These are phyloP conservation scores for Fraxinus angustifolia DNA, from an alignment of 305 asterid species.

Conservation along the genomic window DNA sequence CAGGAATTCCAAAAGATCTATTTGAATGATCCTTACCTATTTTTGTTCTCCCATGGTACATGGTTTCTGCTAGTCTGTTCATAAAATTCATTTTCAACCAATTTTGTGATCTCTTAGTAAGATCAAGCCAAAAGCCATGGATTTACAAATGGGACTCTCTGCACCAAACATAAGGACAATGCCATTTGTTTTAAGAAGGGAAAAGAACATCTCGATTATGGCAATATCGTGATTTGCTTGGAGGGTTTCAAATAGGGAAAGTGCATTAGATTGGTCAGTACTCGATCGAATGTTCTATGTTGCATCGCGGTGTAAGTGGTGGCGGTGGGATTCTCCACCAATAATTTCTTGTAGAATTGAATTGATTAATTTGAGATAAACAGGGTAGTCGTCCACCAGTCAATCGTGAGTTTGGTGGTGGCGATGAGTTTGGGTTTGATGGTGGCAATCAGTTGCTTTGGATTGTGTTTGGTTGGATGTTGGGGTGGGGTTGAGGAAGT, in stretches of 20 bases:
- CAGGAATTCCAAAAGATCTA: constrained; percentile 33
- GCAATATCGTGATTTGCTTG: constrained; percentile 23
- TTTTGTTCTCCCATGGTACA: constrained; percentile 10
- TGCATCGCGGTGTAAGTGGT: neutral
- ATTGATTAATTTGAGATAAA: neutral
- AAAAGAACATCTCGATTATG: constrained; percentile 31
- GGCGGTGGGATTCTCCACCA: neutral
- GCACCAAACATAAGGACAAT: constrained; percentile 42
- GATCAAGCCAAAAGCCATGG: constrained; percentile 29
- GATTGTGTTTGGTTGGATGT: neutral
- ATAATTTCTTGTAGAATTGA: neutral
- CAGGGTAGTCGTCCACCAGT: neutral
- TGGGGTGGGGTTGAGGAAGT: too few species aligned
- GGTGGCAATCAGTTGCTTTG: neutral
- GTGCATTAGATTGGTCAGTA: neutral
- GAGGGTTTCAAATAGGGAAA: neutral
- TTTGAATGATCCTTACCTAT: constrained; percentile 24
- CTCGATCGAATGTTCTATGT: neutral
- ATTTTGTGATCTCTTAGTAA: constrained; percentile 24
- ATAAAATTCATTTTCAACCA: constrained; percentile 18
- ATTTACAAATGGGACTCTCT: constrained; percentile 28
- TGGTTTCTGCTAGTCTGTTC: constrained; percentile 11
- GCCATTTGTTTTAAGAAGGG: constrained; percentile 34
- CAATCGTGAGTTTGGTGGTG: neutral
- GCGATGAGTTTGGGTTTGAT: too few species aligned